Percentiles rank a stretch among this genome's conserved stretches.
Conservation (phyloP, 2,329 filamentous ascomycete genomes). For the Aphanoascus verrucosus region DNA sequence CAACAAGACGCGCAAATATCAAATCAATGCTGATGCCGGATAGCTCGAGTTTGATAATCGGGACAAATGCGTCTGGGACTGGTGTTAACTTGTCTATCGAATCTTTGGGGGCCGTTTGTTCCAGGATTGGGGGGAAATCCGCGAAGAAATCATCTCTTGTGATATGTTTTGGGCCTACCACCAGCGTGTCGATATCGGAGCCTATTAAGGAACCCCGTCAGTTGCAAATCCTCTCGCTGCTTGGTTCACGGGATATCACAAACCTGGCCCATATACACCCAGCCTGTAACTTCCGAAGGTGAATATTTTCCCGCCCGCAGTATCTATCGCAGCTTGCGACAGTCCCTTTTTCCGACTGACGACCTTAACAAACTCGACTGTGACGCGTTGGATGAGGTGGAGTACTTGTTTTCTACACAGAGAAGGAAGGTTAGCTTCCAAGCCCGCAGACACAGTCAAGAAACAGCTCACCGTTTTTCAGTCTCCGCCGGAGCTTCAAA, state of each 20-base stretch:
- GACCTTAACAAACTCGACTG: conserved; percentile 74
- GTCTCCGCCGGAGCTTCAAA: conserved; percentile 80
- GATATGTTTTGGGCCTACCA: conserved; percentile 84
- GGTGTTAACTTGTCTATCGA: conserved; percentile 74
- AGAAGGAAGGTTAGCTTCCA: background rate
- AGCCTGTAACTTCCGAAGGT: conserved; percentile 93
- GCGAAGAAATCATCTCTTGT: conserved; percentile 84
- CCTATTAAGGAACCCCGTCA: conserved; percentile 39
- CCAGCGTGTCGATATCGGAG: conserved; percentile 94
- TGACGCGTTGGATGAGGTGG: conserved; percentile 63
- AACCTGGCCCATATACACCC: conserved; percentile 77
- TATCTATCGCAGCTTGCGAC: conserved; percentile 65
- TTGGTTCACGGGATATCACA: conserved; percentile 15
- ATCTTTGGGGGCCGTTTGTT: conserved; percentile 63
- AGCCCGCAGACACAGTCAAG: background rate
- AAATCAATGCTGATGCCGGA: conserved; percentile 87
- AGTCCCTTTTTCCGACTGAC: conserved; percentile 65
- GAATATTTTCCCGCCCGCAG: conserved; percentile 83
- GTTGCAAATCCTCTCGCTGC: background rate
- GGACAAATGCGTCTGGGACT: conserved; percentile 84
- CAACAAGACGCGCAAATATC: conserved; percentile 68
- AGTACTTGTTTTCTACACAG: conserved; percentile 58
- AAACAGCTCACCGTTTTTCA: conserved; percentile 55
- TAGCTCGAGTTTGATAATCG: conserved; percentile 94
- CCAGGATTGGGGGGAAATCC: conserved; percentile 69